Evolutionary conservation across 345 rosid species (phyloP).

Genomic region (Lenwebbia sp.): DNA sequence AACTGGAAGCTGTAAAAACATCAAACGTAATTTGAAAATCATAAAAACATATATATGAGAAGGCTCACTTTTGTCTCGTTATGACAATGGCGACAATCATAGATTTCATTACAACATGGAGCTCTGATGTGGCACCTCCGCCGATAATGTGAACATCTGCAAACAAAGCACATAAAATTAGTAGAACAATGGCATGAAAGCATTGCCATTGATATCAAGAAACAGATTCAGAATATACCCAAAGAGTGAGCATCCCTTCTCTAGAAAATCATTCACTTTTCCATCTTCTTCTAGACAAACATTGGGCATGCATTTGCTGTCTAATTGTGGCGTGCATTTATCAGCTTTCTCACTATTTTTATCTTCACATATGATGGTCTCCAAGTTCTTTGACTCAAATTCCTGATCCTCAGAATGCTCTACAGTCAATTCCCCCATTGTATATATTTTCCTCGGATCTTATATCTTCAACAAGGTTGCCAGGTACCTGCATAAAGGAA

Average conservation of each 20-base stretch:
- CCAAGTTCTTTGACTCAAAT: background rate
- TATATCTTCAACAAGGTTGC: background rate
- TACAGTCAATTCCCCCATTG: background rate
- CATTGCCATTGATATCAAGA: background rate
- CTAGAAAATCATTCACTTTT: background rate
- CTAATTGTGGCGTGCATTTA: background rate
- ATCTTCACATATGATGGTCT: background rate
- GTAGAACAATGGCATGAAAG: background rate
- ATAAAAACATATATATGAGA: background rate
- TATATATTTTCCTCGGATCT: background rate
- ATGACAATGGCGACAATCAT: slow-evolving; percentile 44
- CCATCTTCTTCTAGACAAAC: background rate
- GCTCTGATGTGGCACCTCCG: slow-evolving; percentile 42
- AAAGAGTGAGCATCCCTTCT: slow-evolving; percentile 1
- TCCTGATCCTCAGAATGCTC: background rate
- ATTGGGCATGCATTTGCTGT: background rate
- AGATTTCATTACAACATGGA: slow-evolving; percentile 42
- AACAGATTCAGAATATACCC: background rate
- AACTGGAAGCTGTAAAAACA: background rate
- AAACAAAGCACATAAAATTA: background rate
- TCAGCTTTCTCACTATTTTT: background rate
- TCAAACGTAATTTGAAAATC: background rate
- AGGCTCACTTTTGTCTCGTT: slow-evolving; percentile 27
- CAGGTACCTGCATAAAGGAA: background rate
- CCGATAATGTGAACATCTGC: slow-evolving; percentile 29